Conservation (phyloP, 768 basidiomycete genomes). For the Strobilomyces dryophilus region DNA sequence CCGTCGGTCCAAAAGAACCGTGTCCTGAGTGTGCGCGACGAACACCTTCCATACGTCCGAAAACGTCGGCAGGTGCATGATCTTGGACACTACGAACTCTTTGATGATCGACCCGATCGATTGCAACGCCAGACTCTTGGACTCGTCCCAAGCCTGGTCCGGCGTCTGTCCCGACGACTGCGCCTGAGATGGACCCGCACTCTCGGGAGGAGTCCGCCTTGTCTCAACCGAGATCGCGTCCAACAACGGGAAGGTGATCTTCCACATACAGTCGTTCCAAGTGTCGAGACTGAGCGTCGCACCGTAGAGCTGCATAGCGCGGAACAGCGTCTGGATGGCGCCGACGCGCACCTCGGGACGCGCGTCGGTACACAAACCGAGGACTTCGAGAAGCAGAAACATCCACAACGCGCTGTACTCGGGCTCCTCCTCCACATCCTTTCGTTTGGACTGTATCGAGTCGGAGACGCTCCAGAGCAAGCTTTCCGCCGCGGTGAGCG, state of each 20-base stretch:
- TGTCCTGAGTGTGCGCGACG: slow-evolving; percentile 64
- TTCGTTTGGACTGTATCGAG: slow-evolving; percentile 83
- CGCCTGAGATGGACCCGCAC: slow-evolving; percentile 4
- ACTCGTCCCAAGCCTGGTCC: slow-evolving; percentile 75
- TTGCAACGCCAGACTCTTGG: slow-evolving; percentile 78
- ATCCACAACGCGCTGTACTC: slow-evolving; percentile 92
- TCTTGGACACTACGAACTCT: slow-evolving; percentile 70
- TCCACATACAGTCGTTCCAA: slow-evolving; percentile 92
- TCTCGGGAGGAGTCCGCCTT: slow-evolving; percentile 31
- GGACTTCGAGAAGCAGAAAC: slow-evolving; percentile 79
- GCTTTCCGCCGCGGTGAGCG: slow-evolving; percentile 89
- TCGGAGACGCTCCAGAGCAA: slow-evolving; percentile 96
- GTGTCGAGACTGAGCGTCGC: slow-evolving; percentile 74
- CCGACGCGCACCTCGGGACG: slow-evolving; percentile 89
- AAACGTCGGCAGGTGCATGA: slow-evolving; percentile 72
- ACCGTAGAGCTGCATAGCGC: slow-evolving; percentile 92
- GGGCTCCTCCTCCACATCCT: slow-evolving; percentile 54
- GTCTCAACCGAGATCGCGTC: slow-evolving; percentile 62
- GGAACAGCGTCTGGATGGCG: slow-evolving; percentile 92
- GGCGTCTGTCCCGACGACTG: slow-evolving; percentile 13
- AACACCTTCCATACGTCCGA: slow-evolving; percentile 70
- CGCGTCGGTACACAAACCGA: slow-evolving; percentile 75
- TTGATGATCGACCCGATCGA: slow-evolving; percentile 82
- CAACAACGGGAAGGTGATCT: slow-evolving; percentile 82
- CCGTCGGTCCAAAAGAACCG: slow-evolving; percentile 65